These are phyloP conservation scores for Protea cynaroides DNA, from an alignment of 164 flowering plant species.

Conservation along the genomic window DNA sequence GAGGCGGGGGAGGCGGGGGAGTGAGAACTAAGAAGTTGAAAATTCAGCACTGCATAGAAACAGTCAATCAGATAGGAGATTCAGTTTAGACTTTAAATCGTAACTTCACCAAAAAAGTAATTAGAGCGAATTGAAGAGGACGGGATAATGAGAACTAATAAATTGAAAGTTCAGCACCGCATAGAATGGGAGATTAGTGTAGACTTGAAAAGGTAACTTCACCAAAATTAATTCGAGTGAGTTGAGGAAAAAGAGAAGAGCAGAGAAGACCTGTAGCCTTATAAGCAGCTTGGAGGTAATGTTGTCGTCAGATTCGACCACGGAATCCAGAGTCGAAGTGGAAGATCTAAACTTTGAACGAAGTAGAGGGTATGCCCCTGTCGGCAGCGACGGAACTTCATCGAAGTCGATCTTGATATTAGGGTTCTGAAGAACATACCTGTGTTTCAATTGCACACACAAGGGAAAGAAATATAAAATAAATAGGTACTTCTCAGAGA, in stretches of 20 bases:
- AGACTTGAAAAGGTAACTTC: too few relatives aligned
- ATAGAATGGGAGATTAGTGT: too few relatives aligned
- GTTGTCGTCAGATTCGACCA: conserved; percentile 51
- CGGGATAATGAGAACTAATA: too few relatives aligned
- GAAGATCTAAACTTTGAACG: conserved; percentile 55
- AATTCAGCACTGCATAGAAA: too few relatives aligned
- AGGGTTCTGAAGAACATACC: conserved; percentile 59
- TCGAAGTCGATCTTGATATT: conserved; percentile 41
- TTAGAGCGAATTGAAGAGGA: too few relatives aligned
- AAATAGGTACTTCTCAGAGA: neutral
- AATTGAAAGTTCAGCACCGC: too few relatives aligned
- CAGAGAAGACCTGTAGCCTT: conserved; percentile 56
- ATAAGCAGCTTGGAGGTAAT: conserved; percentile 92
- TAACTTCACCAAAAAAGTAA: too few relatives aligned
- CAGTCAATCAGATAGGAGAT: too few relatives aligned
- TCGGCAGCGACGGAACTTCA: conserved; percentile 73
- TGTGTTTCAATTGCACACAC: conserved; percentile 8
- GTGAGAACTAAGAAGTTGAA: too few relatives aligned
- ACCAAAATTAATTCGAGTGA: too few relatives aligned
- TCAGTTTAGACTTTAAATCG: too few relatives aligned
- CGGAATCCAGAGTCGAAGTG: conserved; percentile 59
- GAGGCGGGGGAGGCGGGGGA: too few relatives aligned
- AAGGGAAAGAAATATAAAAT: neutral
- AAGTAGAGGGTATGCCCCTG: conserved; percentile 63
- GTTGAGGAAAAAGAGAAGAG: neutral